These are phyloP conservation scores for Talaromyces pinophilus DNA, from an alignment of 2,329 filamentous ascomycete genomes.

Conservation along the genomic window DNA sequence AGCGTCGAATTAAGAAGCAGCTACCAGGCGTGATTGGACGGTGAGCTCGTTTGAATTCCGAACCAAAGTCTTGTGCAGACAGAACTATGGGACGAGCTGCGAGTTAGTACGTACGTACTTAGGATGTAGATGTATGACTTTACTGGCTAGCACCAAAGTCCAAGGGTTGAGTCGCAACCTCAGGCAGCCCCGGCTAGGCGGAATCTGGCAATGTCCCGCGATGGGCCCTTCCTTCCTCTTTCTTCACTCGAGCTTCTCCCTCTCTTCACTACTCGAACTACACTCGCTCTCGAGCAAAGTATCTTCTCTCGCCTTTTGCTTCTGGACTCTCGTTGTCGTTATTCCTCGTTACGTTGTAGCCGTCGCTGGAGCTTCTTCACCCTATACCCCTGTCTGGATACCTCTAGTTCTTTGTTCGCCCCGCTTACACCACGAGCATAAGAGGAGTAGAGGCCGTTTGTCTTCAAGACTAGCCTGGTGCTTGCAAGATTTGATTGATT, in stretches of 20 bases:
- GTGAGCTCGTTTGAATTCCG: slow-evolving; percentile 3
- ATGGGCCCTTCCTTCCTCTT: slow-evolving; percentile 17
- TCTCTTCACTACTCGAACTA: not conserved
- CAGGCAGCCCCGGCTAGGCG: slow-evolving; percentile 15
- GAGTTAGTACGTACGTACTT: no score
- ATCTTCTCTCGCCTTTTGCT: not conserved
- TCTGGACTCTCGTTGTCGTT: not conserved
- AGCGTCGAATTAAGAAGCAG: not conserved
- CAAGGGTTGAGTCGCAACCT: slow-evolving; percentile 12
- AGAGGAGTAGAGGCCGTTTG: not conserved
- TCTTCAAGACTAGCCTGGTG: not conserved
- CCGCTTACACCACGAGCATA: not conserved
- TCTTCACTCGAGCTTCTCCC: not conserved
- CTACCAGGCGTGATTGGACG: not conserved
- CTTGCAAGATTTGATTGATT: not conserved
- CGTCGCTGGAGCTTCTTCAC: not conserved
- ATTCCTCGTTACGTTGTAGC: not conserved
- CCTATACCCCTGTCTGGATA: not conserved
- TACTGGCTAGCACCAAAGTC: not conserved
- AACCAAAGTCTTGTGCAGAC: slow-evolving; percentile 6
- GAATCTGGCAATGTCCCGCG: slow-evolving; percentile 12
- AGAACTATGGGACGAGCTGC: not conserved
- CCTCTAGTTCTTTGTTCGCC: slow-evolving; percentile 13
- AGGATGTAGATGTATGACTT: not conserved
- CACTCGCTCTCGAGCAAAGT: not conserved